These are phyloP conservation scores for Aspergillus amoenus DNA, from an alignment of 2,329 filamentous ascomycete genomes.

Conservation along the genomic window DNA sequence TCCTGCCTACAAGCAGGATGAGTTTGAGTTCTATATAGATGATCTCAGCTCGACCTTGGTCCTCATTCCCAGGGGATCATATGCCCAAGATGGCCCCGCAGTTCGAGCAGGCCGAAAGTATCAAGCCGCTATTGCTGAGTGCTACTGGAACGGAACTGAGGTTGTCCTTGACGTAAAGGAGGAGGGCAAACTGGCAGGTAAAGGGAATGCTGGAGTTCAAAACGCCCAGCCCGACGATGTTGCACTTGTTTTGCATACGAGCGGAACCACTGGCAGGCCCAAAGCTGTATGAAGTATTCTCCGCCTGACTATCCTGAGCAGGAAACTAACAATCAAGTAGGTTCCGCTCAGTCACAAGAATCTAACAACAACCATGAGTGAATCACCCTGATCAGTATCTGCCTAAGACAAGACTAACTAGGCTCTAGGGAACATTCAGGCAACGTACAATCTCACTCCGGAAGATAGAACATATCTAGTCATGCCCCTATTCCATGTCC, in stretches of 20 bases:
- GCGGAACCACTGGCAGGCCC: conserved; percentile 78
- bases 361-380: conserved; percentile 75
- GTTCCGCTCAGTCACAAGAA: conserved; percentile 79
- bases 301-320: background rate
- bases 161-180: conserved; percentile 79
- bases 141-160: conserved; percentile 72
- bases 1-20: conserved; percentile 81
- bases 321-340: conserved; percentile 32
- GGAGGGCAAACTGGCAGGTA: conserved; percentile 62
- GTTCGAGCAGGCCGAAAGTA: conserved; percentile 77
- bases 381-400: conserved; percentile 24
- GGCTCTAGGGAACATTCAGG: conserved; percentile 66
- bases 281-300: conserved; percentile 63
- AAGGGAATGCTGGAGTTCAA: conserved; percentile 49
- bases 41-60: conserved; percentile 78
- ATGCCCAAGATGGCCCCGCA: conserved; percentile 64
- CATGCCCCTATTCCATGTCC: conserved; percentile 89
- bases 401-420: background rate
- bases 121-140: conserved; percentile 81
- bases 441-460: conserved; percentile 70
- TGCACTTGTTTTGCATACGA: conserved; percentile 79
- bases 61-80: conserved; percentile 71
- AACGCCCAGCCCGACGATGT: conserved; percentile 72
- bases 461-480: conserved; percentile 79
- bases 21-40: conserved; percentile 91